phyloP scores from a whole-genome alignment of 1,284 basidiomycete genomes.

The Thelephora terrestris region DNA sequence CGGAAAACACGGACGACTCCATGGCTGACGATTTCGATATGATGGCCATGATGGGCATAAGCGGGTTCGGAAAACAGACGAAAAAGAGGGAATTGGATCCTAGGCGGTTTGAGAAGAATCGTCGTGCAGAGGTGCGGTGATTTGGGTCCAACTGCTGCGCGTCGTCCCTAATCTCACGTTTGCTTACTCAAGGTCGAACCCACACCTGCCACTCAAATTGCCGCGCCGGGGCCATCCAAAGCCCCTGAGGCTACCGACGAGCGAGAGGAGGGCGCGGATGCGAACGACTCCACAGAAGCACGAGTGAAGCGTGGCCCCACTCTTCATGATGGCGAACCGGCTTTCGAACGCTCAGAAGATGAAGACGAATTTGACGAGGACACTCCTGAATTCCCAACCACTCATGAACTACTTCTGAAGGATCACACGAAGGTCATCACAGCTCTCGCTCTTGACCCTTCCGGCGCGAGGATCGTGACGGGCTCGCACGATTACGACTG shows the following conservation, averaged over 20 bases:
- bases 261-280: conserved; percentile 26
- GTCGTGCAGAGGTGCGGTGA: conserved; percentile 38
- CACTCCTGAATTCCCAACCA: conserved; percentile 60
- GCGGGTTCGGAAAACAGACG: conserved; percentile 64
- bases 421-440: conserved; percentile 95
- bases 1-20: no score
- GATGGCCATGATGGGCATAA: conserved; percentile 71
- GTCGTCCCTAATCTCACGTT: not conserved
- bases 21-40: conserved; percentile 38
- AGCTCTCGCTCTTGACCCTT: conserved; percentile 84
- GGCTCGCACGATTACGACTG: conserved; percentile 96
- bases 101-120: conserved; percentile 64
- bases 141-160: not conserved
- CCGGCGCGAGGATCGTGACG: conserved; percentile 84
- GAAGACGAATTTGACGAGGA: conserved; percentile 37
- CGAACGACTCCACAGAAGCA: conserved; percentile 20
- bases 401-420: conserved; percentile 84
- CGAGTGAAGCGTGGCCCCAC: not conserved
- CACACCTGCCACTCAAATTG: not conserved
- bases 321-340: conserved; percentile 37
- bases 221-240: conserved; percentile 1
- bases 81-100: conserved; percentile 61
- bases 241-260: conserved; percentile 10
- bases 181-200: conserved; percentile 5
- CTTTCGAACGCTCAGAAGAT: conserved; percentile 50